These are phyloP conservation scores for Globisporangium apiculatum DNA, from an alignment of 352 stramenopile genomes.

Conservation along the genomic window DNA sequence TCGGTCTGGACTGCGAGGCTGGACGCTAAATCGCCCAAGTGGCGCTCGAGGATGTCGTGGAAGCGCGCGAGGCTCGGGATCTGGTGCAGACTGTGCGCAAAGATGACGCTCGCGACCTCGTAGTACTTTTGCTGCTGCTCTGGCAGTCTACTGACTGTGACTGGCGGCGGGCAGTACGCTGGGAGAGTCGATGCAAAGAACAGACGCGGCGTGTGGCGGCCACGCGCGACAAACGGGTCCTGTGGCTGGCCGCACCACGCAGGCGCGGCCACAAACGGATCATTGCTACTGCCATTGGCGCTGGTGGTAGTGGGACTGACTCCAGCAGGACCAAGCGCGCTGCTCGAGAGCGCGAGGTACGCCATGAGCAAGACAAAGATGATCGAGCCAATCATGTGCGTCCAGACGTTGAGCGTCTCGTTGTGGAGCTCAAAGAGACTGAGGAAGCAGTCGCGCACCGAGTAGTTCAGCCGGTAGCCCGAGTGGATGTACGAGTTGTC, in stretches of 20 bases:
- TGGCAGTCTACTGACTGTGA: constrained; percentile 9
- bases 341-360: constrained; percentile 57
- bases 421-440: constrained; percentile 87
- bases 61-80: constrained; percentile 79
- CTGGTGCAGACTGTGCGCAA: constrained; percentile 80
- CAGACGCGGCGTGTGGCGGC: constrained; percentile 44
- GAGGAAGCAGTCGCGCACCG: constrained; percentile 58
- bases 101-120: constrained; percentile 71
- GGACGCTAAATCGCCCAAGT: constrained; percentile 65
- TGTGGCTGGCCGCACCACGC: constrained; percentile 26
- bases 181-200: constrained; percentile 34
- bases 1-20: constrained; percentile 60
- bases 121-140: constrained; percentile 39
- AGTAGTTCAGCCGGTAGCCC: constrained; percentile 83
- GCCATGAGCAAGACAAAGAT: constrained; percentile 78
- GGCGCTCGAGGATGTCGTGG: constrained; percentile 62
- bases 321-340: constrained; percentile 21
- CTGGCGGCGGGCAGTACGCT: constrained; percentile 27
- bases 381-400: constrained; percentile 78
- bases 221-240: constrained; percentile 30
- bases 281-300: constrained; percentile 2
- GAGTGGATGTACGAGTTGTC: constrained; percentile 87
- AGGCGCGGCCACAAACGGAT: constrained; percentile 10
- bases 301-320: neutral
- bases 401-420: constrained; percentile 87